Base-by-base conservation (phyloP, 345 rosid genomes). In the Orychophragmus violaceus region DNA sequence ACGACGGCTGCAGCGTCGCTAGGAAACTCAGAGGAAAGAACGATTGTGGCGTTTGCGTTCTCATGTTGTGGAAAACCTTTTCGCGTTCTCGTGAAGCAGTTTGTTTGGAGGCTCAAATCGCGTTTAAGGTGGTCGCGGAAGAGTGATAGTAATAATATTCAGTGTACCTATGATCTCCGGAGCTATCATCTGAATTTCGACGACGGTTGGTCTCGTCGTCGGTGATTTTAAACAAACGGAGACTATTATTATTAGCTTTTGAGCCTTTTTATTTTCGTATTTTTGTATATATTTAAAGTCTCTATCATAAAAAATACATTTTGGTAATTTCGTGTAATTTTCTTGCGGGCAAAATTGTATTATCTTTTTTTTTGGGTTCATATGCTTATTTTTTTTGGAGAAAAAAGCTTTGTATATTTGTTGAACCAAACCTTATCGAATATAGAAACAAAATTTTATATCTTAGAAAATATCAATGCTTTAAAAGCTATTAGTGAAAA, bases 111-210 rank as follows among this genome's bases (percentile, higher is more conserved):
- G 58, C 11, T 77, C 8, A 80, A 77, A 54, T 68, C 81, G 46
- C 77, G 70, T 68, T 80, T 74, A 65, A 64, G 62, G 28, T 28
- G 30, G 68, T 57, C 46, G 52, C 18, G 67, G 32, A 64, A 35
- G 75, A 70, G 72, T 17, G 48, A 49, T 61, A 33, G 65, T 30
- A 70, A 37, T 19, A 74, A 68, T 57, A 48, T 68, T 71, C 74
- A 68, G 68, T 80, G 39, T 74, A 75, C 74, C 59, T 80, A 77
- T 64, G 84, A 77, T 63, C 71, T 75, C 5, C 58, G 61, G 22
- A 77, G 79, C 53, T 80, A 80, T 68, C 66, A 76, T 71, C 74
- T 77, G 1, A 80, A 80, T 59, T 80, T 80, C 7, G 81, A 80
- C 42, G 83, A 77, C 2, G 81, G 79, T 57, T 60, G 69, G 69